Percentiles rank a stretch among this genome's conserved stretches.
Evolutionary conservation across 2,329 filamentous ascomycete genomes (phyloP).

Genomic region (Xylaria multiplex): DNA sequence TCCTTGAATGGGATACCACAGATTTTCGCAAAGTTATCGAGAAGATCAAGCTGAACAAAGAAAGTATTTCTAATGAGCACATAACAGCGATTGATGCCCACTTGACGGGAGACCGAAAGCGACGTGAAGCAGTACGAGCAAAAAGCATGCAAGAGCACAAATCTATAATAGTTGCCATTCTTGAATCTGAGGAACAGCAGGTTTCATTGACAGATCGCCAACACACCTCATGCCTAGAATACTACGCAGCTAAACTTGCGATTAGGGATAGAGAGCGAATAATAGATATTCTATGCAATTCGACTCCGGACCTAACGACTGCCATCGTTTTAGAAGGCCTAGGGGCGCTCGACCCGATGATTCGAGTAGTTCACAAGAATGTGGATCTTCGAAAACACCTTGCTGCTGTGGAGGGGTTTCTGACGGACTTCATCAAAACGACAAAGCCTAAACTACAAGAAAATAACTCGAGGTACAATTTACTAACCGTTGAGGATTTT

Average conservation of each 20-base stretch:
- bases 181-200: conserved; percentile 62
- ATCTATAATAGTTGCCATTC: conserved; percentile 75
- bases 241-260: conserved; percentile 75
- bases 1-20: conserved; percentile 76
- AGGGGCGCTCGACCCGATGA: conserved; percentile 77
- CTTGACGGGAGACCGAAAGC: conserved; percentile 60
- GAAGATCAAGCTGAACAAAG: conserved; percentile 71
- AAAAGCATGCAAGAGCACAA: conserved; percentile 60
- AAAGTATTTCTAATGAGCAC: conserved; percentile 68
- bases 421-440: conserved; percentile 75
- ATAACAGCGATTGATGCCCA: conserved; percentile 70
- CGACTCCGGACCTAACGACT: conserved; percentile 78
- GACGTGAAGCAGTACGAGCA: conserved; percentile 68
- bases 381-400: conserved; percentile 77
- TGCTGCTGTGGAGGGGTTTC: conserved; percentile 72
- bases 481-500: conserved; percentile 76
- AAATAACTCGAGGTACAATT: conserved; percentile 46
- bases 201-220: conserved; percentile 66
- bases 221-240: conserved; percentile 73
- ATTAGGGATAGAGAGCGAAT: conserved; percentile 79
- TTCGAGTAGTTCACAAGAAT: conserved; percentile 75
- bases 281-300: conserved; percentile 71
- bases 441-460: conserved; percentile 60
- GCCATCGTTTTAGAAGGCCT: conserved; percentile 72
- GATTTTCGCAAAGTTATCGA: conserved; percentile 74